Conservation (phyloP, 2,329 filamentous ascomycete species). For the Venturia aucupariae region DNA sequence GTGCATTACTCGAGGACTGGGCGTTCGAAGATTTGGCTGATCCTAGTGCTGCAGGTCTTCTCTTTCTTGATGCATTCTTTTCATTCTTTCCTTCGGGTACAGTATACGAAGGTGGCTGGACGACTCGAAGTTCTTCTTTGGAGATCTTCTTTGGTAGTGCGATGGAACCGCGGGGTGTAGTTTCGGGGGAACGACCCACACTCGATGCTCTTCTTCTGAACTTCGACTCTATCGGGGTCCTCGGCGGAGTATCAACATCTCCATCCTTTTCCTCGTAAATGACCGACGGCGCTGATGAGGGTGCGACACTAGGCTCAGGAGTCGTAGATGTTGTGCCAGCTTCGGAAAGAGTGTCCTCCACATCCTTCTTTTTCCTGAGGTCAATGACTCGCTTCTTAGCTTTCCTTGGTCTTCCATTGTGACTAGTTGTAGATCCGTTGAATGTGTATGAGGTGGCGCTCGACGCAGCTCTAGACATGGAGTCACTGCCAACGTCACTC, state of each 20-base stretch:
- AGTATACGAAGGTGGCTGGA: background rate
- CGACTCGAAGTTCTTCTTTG: background rate
- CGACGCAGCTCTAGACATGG: conserved; percentile 61
- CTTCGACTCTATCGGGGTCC: background rate
- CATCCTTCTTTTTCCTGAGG: conserved; percentile 50
- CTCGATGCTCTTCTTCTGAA: conserved; percentile 9
- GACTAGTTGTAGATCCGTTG: conserved; percentile 53
- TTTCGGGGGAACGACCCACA: background rate
- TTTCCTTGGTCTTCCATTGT: conserved; percentile 46
- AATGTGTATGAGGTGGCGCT: conserved; percentile 44
- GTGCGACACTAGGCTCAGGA: conserved; percentile 14
- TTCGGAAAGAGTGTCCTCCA: conserved; percentile 24
- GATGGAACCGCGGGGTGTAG: conserved; percentile 2
- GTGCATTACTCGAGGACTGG: background rate
- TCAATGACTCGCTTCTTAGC: conserved; percentile 81
- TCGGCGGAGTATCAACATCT: conserved; percentile 9
- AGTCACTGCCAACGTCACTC: conserved; percentile 16
- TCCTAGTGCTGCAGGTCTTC: background rate
- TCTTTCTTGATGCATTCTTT: background rate
- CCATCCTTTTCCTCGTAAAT: conserved; percentile 8
- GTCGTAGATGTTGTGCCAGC: conserved; percentile 9
- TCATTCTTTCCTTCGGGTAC: background rate
- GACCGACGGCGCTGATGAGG: conserved; percentile 12
- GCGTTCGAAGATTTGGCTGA: background rate
- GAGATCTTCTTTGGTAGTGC: conserved; percentile 2